Conservation (phyloP, 108 stramenopile species). For the Nannochloropsis oceanica region DNA sequence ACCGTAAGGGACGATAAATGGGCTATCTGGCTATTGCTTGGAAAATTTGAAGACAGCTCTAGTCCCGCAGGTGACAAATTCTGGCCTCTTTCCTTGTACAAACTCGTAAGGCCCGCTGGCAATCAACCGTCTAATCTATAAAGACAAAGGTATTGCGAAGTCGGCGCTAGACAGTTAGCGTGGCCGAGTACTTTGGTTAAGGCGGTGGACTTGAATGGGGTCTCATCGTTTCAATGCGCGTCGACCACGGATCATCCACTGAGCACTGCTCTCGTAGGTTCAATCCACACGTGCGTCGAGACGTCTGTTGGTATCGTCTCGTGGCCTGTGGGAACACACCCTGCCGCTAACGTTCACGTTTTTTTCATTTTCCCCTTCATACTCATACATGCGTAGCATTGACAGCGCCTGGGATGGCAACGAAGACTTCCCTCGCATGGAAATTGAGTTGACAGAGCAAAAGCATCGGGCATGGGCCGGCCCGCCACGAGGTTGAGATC, state of each 20-base stretch:
- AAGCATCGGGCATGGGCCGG: too few relatives aligned
- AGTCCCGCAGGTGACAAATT: too few relatives aligned
- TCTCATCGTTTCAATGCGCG: background rate
- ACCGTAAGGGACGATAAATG: too few relatives aligned
- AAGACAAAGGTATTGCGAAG: background rate
- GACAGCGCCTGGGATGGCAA: too few relatives aligned
- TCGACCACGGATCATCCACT: background rate
- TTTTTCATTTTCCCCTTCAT: background rate
- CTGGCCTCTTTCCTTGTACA: too few relatives aligned
- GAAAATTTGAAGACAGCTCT: too few relatives aligned
- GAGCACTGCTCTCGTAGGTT: background rate
- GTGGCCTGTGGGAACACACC: background rate
- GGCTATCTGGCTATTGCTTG: too few relatives aligned
- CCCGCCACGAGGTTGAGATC: too few relatives aligned
- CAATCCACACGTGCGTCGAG: background rate
- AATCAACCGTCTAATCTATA: background rate
- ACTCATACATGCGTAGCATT: background rate
- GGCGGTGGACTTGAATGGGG: background rate
- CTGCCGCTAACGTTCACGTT: background rate
- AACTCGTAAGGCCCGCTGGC: too few relatives aligned
- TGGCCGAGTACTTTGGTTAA: background rate
- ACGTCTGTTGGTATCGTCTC: background rate
- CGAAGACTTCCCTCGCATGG: too few relatives aligned
- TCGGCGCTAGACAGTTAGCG: background rate
- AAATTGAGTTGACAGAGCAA: too few relatives aligned